A percentile compares a stretch with the other conserved stretches of the same genome.
These are phyloP conservation scores for Serpula lacrymans DNA, from an alignment of 768 basidiomycete genomes.

Conservation along the genomic window DNA sequence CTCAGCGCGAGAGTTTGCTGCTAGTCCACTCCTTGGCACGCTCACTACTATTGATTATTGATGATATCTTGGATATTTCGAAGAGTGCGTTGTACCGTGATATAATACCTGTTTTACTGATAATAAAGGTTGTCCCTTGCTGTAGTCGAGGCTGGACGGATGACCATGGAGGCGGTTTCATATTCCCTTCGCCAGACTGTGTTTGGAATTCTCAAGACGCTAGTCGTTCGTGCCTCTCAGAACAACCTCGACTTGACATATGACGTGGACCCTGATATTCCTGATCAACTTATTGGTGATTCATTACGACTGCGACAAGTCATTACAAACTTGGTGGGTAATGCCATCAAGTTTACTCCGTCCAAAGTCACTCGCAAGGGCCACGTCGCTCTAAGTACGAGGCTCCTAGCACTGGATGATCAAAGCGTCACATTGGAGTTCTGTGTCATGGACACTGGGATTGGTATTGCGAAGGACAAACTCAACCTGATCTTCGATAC, in stretches of 20 bases:
- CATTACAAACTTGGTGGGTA: constrained; percentile 92
- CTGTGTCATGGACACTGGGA: constrained; percentile 96
- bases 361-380: constrained; percentile 76
- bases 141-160: constrained; percentile 94
- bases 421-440: constrained; percentile 90
- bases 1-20: constrained; percentile 92
- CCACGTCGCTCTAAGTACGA: constrained; percentile 84
- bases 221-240: constrained; percentile 96
- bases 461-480: constrained; percentile 98
- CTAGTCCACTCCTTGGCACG: constrained; percentile 94
- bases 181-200: constrained; percentile 97
- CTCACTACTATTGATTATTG: constrained; percentile 92
- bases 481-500: constrained; percentile 98
- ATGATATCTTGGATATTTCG: constrained; percentile 98
- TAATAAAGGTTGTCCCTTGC: constrained; percentile 10
- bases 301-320: constrained; percentile 92
- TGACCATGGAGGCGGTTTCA: constrained; percentile 99
- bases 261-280: constrained; percentile 92
- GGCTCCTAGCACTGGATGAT: constrained; percentile 75
- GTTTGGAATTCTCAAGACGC: constrained; percentile 95
- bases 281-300: constrained; percentile 96
- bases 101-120: constrained; percentile 7
- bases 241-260: constrained; percentile 96
- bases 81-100: constrained; percentile 65
- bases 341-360: constrained; percentile 97